Percentiles rank a stretch among this genome's conserved stretches.
Evolutionary conservation across 176 grass and related monocot genomes (phyloP).

Genomic region (Dactylis glomerata): DNA sequence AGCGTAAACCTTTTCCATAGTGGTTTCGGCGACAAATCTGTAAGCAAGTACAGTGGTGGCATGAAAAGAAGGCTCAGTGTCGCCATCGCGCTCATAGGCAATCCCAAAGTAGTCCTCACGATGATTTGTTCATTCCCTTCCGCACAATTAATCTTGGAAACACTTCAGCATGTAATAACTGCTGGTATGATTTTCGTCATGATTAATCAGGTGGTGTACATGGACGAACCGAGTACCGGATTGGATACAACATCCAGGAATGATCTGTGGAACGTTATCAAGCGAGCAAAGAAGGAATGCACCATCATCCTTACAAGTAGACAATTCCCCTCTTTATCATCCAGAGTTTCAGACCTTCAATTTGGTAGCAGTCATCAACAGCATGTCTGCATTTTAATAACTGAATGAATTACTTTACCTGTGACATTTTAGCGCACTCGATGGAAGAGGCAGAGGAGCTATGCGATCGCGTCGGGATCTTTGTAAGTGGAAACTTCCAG

Average conservation of each 20-base stretch:
- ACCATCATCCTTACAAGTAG: slow-evolving; percentile 96
- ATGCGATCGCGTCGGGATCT: slow-evolving; percentile 80
- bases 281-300: slow-evolving; percentile 69
- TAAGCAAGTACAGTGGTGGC: slow-evolving; percentile 79
- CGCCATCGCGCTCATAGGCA: slow-evolving; percentile 77
- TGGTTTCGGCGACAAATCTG: slow-evolving; percentile 78
- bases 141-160: neutral
- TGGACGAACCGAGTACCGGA: slow-evolving; percentile 96
- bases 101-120: slow-evolving; percentile 44
- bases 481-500: slow-evolving; percentile 69
- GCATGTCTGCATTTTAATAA: neutral
- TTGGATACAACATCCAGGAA: slow-evolving; percentile 70
- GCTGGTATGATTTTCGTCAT: neutral
- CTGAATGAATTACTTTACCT: neutral
- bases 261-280: slow-evolving; percentile 81
- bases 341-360: neutral
- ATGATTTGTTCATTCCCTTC: neutral
- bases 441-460: slow-evolving; percentile 92
- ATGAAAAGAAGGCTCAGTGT: slow-evolving; percentile 99
- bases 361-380: too few relatives aligned
- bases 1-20: slow-evolving; percentile 71
- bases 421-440: slow-evolving; percentile 66
- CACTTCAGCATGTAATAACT: neutral
- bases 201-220: slow-evolving; percentile 73
- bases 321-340: slow-evolving; percentile 3